A percentile compares a stretch with the other conserved stretches of the same genome.
Evolutionary conservation across 805 yeast species (phyloP).

Genomic region (Schwanniomyces sp.): DNA sequence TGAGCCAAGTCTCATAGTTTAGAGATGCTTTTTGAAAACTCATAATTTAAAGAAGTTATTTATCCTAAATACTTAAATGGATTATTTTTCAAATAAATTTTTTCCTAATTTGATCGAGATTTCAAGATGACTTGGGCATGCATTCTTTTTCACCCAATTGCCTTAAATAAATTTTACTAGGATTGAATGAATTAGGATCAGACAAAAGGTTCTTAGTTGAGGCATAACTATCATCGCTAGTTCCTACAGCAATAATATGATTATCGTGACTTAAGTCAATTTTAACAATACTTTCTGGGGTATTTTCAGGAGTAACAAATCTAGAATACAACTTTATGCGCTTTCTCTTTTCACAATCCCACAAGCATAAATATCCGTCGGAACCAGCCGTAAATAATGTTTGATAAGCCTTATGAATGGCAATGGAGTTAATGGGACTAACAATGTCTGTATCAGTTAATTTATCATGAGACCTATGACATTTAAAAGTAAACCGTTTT

Average conservation of each 20-base stretch:
- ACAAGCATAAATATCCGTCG: constrained; percentile 49
- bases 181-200: constrained; percentile 9
- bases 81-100: neutral
- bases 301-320: constrained; percentile 13
- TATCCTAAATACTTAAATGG: neutral
- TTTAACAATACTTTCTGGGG: constrained; percentile 22
- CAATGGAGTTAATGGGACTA: constrained; percentile 50
- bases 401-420: constrained; percentile 35
- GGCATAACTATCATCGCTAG: constrained; percentile 45
- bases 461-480: constrained; percentile 57
- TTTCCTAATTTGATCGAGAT: neutral
- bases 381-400: constrained; percentile 53
- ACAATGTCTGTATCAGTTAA: constrained; percentile 48
- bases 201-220: constrained; percentile 11
- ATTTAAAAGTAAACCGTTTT: constrained; percentile 73
- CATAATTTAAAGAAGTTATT: neutral
- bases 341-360: constrained; percentile 49
- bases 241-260: constrained; percentile 31
- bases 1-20: constrained; percentile 28
- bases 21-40: constrained; percentile 11
- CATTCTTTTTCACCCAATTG: constrained; percentile 9
- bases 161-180: constrained; percentile 19
- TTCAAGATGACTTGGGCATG: constrained; percentile 7
- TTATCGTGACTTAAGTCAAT: constrained; percentile 16
- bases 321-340: constrained; percentile 43